phyloP scores from a whole-genome alignment of 2,329 filamentous ascomycete genomes.

The Diplodia intermedia region DNA sequence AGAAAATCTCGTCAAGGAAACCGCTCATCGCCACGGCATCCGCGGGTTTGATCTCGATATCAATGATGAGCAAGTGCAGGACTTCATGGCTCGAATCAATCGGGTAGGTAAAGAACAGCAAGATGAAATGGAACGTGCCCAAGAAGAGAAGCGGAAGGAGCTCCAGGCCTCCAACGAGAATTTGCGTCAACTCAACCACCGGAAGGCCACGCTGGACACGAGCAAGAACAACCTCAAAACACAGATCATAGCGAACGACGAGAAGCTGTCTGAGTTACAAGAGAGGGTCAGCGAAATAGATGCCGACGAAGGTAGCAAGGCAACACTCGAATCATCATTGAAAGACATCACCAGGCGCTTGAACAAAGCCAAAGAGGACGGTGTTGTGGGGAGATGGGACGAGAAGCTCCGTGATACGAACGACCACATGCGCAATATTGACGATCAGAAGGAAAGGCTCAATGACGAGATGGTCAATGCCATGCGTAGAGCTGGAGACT shows the following conservation, averaged over 20 bases:
- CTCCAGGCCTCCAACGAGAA: constrained; percentile 73
- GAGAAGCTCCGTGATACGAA: constrained; percentile 71
- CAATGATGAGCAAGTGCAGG: constrained; percentile 72
- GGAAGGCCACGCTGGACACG: constrained; percentile 74
- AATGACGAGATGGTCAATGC: constrained; percentile 83
- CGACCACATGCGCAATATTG: constrained; percentile 69
- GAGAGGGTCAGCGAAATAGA: constrained; percentile 73
- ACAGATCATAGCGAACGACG: constrained; percentile 76
- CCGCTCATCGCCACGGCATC: constrained; percentile 77
- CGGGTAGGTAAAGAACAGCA: constrained; percentile 81
- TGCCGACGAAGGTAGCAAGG: constrained; percentile 84
- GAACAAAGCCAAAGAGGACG: constrained; percentile 66
- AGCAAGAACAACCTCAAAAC: constrained; percentile 76
- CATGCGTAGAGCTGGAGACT: constrained; percentile 79
- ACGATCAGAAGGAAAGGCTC: constrained; percentile 74
- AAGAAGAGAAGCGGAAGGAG: constrained; percentile 76
- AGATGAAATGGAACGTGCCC: constrained; percentile 74
- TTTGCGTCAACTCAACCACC: constrained; percentile 76
- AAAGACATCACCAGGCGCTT: constrained; percentile 72
- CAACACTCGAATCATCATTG: constrained; percentile 75
- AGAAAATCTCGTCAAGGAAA: constrained; percentile 76
- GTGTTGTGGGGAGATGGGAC: constrained; percentile 72
- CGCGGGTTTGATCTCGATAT: constrained; percentile 79
- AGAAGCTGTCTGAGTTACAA: constrained; percentile 70
- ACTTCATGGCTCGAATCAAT: constrained; percentile 79